A percentile compares a stretch with the other conserved stretches of the same genome.
Evolutionary conservation across 192 early-diverging fungal species (phyloP).

Genomic region (Mortierella hygrophila): DNA sequence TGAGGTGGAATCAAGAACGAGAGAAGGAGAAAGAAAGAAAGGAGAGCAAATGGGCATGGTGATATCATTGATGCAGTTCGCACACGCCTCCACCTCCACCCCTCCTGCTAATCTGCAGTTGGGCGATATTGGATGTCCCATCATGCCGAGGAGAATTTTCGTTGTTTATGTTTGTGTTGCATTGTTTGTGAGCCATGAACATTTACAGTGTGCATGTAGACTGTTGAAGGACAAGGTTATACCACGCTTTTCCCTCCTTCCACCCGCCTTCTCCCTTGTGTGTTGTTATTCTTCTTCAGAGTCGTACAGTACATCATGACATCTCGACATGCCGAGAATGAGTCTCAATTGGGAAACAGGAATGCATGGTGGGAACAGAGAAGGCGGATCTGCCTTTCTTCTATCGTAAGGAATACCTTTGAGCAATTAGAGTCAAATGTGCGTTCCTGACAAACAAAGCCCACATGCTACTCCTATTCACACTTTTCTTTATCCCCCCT

Average conservation of each 20-base stretch:
- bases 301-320: not conserved
- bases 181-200: no score
- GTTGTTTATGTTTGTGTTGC: no score
- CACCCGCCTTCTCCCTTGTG: no score
- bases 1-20: not conserved
- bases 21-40: not conserved
- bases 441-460: not conserved
- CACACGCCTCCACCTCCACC: no score
- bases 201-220: no score
- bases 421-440: not conserved
- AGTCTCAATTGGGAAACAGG: not conserved
- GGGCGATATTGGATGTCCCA: no score
- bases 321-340: not conserved
- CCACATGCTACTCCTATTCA: not conserved
- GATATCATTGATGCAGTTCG: no score
- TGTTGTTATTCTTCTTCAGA: no score
- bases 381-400: not conserved
- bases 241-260: no score
- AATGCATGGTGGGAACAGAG: not conserved
- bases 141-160: no score
- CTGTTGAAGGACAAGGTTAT: no score
- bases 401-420: conserved; percentile 1
- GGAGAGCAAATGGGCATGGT: not conserved
- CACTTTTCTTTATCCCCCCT: not conserved
- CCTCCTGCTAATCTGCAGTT: no score